A percentile compares a stretch with the other conserved stretches of the same genome.
These are phyloP conservation scores for Chaetomium tenue DNA, from an alignment of 495 filamentous ascomycete species.

Conservation along the genomic window DNA sequence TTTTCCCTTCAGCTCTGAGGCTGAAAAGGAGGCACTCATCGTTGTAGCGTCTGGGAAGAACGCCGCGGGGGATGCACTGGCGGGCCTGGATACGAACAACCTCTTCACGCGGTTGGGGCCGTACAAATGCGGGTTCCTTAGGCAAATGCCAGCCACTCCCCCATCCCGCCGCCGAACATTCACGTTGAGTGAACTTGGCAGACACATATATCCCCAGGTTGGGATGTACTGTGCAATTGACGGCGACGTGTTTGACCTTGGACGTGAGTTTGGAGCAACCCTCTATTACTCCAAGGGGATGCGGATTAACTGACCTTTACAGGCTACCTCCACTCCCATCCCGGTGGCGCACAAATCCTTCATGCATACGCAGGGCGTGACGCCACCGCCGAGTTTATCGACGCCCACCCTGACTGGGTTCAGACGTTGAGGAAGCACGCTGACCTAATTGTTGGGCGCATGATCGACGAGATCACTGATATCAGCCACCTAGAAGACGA, in stretches of 20 bases:
- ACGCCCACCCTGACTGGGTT: not conserved
- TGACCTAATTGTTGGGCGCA: not conserved
- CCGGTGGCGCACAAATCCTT: conserved; percentile 11
- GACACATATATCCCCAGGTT: conserved; percentile 8
- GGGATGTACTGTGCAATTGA: conserved; percentile 21
- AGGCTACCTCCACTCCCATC: conserved; percentile 15
- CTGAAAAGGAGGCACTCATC: not conserved
- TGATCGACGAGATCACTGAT: not conserved
- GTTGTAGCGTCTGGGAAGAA: not conserved
- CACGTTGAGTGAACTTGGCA: conserved; percentile 2
- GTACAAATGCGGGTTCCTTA: conserved; percentile 10
- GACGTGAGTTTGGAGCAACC: conserved; percentile 3
- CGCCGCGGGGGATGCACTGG: not conserved
- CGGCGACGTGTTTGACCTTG: conserved; percentile 5
- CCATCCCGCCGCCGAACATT: not conserved
- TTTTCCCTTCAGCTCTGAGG: conserved; percentile 2
- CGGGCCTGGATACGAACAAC: not conserved
- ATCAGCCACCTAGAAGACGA: conserved; percentile 1
- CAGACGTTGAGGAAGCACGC: not conserved
- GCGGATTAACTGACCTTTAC: not conserved
- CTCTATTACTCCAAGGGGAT: no score
- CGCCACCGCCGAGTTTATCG: not conserved
- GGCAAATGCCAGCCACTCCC: not conserved
- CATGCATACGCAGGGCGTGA: conserved; percentile 8
- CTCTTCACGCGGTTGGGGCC: not conserved